These are phyloP conservation scores for Eimeria acervulina DNA, from an alignment of 169 alveolate genomes.

Conservation along the genomic window DNA sequence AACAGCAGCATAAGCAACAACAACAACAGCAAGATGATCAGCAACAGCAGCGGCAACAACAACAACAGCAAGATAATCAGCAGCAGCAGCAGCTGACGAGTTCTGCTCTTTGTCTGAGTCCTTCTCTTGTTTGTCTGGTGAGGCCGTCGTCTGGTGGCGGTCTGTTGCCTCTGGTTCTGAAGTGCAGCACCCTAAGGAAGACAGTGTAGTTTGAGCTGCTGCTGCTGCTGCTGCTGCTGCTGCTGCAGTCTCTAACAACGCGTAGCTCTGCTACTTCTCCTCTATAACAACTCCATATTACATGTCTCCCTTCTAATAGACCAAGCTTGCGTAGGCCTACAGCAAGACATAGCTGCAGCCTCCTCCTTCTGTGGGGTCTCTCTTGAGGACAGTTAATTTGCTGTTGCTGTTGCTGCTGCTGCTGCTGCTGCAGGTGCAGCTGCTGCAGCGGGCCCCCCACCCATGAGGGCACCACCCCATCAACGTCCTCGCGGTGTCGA, in stretches of 20 bases:
- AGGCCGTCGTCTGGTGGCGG: slow-evolving; percentile 57
- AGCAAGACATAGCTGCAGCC: slow-evolving; percentile 1
- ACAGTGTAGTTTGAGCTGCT: not conserved
- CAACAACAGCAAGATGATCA: not conserved
- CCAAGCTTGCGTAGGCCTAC: slow-evolving; percentile 50
- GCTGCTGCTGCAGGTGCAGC: not conserved
- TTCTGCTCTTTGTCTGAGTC: slow-evolving; percentile 30
- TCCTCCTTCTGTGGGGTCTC: not conserved
- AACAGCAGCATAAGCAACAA: not conserved
- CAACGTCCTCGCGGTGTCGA: slow-evolving; percentile 17
- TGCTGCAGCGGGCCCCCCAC: slow-evolving; percentile 50
- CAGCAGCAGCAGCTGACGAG: slow-evolving; percentile 36
- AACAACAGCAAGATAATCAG: not conserved
- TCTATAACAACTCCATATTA: slow-evolving; percentile 61
- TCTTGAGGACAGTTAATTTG: not conserved
- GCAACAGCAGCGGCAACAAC: slow-evolving; percentile 16
- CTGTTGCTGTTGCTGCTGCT: slow-evolving; percentile 2
- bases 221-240: not conserved
- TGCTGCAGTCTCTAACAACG: slow-evolving; percentile 16
- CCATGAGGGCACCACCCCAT: not conserved
- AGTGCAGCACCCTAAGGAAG: slow-evolving; percentile 47
- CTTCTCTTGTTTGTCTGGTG: slow-evolving; percentile 30
- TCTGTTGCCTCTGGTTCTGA: not conserved
- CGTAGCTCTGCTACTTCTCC: slow-evolving; percentile 25
- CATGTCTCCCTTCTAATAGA: slow-evolving; percentile 56